Evolutionary conservation across 2,329 filamentous ascomycete species (phyloP).

Genomic region (Diplodia sapinea): DNA sequence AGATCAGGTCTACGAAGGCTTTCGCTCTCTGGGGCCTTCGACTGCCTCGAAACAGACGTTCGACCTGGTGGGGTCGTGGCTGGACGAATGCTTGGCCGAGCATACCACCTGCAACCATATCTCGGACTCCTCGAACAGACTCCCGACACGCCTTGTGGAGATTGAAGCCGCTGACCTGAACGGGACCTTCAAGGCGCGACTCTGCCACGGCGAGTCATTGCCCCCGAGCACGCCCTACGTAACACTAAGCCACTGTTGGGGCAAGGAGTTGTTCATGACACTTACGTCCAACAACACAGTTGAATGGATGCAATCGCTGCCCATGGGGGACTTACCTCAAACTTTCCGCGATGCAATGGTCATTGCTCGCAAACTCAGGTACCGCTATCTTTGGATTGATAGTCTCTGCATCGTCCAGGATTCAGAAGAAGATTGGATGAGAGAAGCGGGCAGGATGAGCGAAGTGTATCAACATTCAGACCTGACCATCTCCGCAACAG

Average conservation of each 20-base stretch:
- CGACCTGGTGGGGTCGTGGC: constrained; percentile 4
- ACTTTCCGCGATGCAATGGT: constrained; percentile 32
- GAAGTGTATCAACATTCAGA: constrained; percentile 10
- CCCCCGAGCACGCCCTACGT: neutral
- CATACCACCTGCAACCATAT: neutral
- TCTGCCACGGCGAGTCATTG: constrained; percentile 1
- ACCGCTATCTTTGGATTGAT: constrained; percentile 34
- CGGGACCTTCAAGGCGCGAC: neutral
- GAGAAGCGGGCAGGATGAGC: constrained; percentile 18
- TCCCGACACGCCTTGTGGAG: constrained; percentile 10
- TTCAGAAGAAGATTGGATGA: constrained; percentile 27
- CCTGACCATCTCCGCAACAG: constrained; percentile 15
- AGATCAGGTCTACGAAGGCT: neutral
- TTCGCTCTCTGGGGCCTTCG: neutral
- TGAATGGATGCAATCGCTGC: neutral
- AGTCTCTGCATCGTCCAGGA: constrained; percentile 34
- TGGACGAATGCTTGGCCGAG: constrained; percentile 6
- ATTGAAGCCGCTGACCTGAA: neutral
- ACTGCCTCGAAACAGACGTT: constrained; percentile 4
- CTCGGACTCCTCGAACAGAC: neutral
- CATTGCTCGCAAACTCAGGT: constrained; percentile 10
- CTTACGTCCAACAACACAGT: neutral
- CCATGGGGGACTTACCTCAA: neutral
- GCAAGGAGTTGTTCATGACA: constrained; percentile 1
- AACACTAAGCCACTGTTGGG: constrained; percentile 18